Base-by-base conservation (phyloP, 352 stramenopile genomes). In the Phytophthora syringae region DNA sequence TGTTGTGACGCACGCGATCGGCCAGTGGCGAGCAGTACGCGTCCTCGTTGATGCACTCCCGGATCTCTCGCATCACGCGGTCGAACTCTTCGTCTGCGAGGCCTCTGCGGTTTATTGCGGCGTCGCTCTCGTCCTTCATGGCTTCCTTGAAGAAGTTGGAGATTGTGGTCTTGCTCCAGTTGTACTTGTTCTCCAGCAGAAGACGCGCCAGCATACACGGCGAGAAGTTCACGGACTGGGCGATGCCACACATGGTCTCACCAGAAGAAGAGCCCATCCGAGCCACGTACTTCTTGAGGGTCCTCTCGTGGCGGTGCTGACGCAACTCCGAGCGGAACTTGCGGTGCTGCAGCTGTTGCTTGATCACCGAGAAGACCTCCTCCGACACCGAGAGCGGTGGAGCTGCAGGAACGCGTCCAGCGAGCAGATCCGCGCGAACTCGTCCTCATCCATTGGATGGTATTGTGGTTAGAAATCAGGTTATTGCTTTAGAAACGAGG, bases 21-120 rank as follows among this genome's bases (percentile, higher is more conserved):
- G 86, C 80, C 25, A 91, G 44, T 12, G 87, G 87, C 21, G 86
- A 96, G 72, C 87, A 95, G 62, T 93, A 76, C 48, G 54, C 67
- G 55, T 97, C 89, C 20, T 72, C 32, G 15, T 77, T 60, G 32
- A 91, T 82, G 50, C 89, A 97, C n/a, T 89, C 76, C 15, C 67
- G 61, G 5, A 94, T 75, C 72, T 84, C 74, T 20, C 30, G 40
- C 30, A 77, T 58, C 51, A 86, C 53, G 11, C 64, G 67, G 2
- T 34, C n/a, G 22, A 64, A 79, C 36, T 80, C 75, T 4, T 52
- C 27, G 10, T 74, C 48, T 1, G 69, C 62, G 16, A 80, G 60
- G 2, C 69, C 69, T 65, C 72, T 54, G 2, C 50, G 57, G 18
- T 67, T 77, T 5, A 28, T 24, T 20, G 32, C 20, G 3, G 25